Base-by-base conservation (phyloP, 225 moss, liverwort and hornwort species). In the Polytrichum commune region DNA sequence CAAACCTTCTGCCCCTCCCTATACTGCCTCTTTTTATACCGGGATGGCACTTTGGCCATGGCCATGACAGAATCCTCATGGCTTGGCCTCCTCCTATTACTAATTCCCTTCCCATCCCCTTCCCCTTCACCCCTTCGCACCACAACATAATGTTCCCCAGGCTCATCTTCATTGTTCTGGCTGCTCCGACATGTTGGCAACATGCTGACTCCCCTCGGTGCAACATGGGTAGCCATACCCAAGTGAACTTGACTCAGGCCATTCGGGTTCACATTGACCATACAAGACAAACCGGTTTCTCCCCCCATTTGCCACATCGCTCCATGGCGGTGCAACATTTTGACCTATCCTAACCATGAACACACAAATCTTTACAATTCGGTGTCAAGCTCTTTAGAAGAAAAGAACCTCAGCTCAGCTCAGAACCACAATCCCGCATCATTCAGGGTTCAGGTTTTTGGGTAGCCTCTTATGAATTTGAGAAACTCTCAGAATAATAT, bases 21-120 rank as follows among this genome's bases (percentile, higher is more conserved):
- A 56, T 83, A 89, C 62, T 70, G 74, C 76, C 98, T 76, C 69
- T 84, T 83, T 68, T 86, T 84, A 73, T 94, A 98, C 76, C 71
- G 90, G 67, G 78, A 68, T 29, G 98, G 93, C 73, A 93, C 93
- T 32, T 79, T 80, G 8, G 89, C 90, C 80, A 96, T 82, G 32
- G 78, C 85, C 20, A 74, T 83, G 5, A 76, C 81, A 81, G 79
- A 60, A 55, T 87, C 81, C 53, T 84, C 83, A 63, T 32, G 64
- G 19, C 35, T 81, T 63, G 71, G 54, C 9, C 1, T 33, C 62
- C 53, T 77, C 71, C 62, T 80, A 7, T 29, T 28, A 46, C 53
- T 73, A 67, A 64, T 69, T n/a, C 18, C 69, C 38, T 46, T 46
- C 8, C 6, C 22, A 58, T 18, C 5, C 23, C 46, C 24, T 46